Base-by-base conservation (phyloP, 257 asterid genomes). In the Petunia axillaris region DNA sequence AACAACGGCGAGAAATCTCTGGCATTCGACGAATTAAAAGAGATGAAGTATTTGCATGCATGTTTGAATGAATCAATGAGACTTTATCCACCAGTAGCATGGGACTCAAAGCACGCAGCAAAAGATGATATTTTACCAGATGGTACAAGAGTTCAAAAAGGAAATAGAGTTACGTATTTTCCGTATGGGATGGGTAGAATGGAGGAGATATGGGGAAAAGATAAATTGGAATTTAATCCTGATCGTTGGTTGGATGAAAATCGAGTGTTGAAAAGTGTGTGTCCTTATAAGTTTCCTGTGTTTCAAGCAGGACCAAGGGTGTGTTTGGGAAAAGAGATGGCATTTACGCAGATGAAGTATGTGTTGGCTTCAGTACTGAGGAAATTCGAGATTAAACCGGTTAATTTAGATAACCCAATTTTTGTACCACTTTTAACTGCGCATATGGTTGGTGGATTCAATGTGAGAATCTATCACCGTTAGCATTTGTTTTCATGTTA, bases 11-110 rank as follows among this genome's bases (percentile, higher is more conserved):
- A 67, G 1, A 67, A 41, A 54, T 5, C 75, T 0, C 75, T 67
- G 10, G 54, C 6, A 7, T 67, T 67, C 1, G 75, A 67, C 11
- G 54, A 67, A 3, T 67, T 91, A 83, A 91, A 85, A 65, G 87
- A 80, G 13, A 90, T 90, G 95, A 82, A 86, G 3, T 86, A 75
- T 14, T 14, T 84, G 0, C 86, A 87, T 76, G 98, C 97, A 0
- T 93, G 97, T 48, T 35, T 94, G 43, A 90, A 91, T 15, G 98
- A 94, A 43, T 84, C 93, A 0, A 86, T 94, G 94, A 84, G 98
- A 84, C 96, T 94, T 1, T 94, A 94, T 60, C 98, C 98, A 2
- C 98, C 98, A 25, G 98, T 94, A 80, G 97, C 86, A 59, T 94
- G 97, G 97, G 98, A 94, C 1, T 40, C 78, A 1, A 77, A 46